Conservation (phyloP, 306 rosid species). For the Trichosanthes cucumerina region DNA sequence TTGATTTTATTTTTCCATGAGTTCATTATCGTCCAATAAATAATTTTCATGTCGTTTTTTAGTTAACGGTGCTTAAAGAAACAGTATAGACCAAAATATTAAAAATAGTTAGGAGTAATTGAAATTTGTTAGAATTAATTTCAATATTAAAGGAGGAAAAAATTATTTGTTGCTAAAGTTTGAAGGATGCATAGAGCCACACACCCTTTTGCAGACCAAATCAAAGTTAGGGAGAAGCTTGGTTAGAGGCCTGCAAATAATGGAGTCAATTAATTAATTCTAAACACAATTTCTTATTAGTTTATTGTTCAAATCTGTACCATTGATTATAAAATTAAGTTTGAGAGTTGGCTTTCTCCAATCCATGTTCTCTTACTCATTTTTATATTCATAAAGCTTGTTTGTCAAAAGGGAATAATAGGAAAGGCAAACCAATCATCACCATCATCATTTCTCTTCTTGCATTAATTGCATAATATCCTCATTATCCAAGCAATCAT, state of each 20-base stretch:
- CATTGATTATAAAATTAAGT: not conserved
- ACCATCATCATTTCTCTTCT: not conserved
- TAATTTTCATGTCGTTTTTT: too few relatives aligned
- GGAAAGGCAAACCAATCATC: not conserved
- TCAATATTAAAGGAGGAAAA: too few relatives aligned
- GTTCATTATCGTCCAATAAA: too few relatives aligned
- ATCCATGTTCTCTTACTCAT: not conserved
- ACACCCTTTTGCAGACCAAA: not conserved
- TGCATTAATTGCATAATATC: not conserved
- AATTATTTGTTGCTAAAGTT: too few relatives aligned
- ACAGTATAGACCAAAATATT: too few relatives aligned
- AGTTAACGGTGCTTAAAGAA: too few relatives aligned
- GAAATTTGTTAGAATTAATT: too few relatives aligned
- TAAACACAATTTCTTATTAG: not conserved
- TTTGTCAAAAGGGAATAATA: not conserved
- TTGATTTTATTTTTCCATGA: too few relatives aligned
- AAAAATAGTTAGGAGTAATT: too few relatives aligned
- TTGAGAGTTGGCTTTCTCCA: not conserved
- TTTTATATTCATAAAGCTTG: not conserved
- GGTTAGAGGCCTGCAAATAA: not conserved
- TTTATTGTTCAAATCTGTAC: not conserved
- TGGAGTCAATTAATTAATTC: not conserved
- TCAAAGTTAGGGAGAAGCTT: not conserved
- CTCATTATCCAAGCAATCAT: not conserved
- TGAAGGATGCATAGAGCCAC: not conserved